Base-by-base conservation (phyloP, 441 rosid genomes). In the Capsella rubella region DNA sequence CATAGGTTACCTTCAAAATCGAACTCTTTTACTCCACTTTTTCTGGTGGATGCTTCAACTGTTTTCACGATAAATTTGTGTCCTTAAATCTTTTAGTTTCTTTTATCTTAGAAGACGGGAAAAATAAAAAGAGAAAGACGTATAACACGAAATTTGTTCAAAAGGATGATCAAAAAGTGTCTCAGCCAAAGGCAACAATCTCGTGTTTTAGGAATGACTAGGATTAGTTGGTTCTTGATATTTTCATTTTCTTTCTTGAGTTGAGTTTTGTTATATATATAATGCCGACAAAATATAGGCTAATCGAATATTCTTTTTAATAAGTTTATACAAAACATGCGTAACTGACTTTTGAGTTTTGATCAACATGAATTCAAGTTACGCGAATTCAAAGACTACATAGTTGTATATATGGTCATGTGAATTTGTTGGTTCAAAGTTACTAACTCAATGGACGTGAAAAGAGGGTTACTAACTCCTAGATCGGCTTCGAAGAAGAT, bases 11-110 rank as follows among this genome's bases (percentile, higher is more conserved):
- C 64, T n/a, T 49, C 34, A 53, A 29, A 14, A 18, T 59, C 45
- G 31, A 27, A 57, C 35, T 21, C 25, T 31, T 8, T 31, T 46
- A 35, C 58, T 67, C 63, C 63, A 43, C 64, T 67, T 42, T 75
- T 60, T 25, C 57, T 43, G 65, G 58, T 64, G 66, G 66, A 64
- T 69, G 61, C 29, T 71, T 64, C 67, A 76, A 70, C 75, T 57
- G 71, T 71, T 70, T 74, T 64, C 80, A 64, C 63, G 70, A 71
- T 34, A 76, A 76, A 46, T 64, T 35, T 64, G 65, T 64, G 51
- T 53, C 15, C 65, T 56, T 46, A 12, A 29, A 28, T 7, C 13
- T 11, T 27, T 28, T 0, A 32, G 43, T 53, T 53, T 63, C 55
- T 43, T 72, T 72, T 31, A 8, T 63, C 25, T 31, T 31, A 4